Evolutionary conservation across 768 basidiomycete species (phyloP).

Genomic region (Trametes meyenii): DNA sequence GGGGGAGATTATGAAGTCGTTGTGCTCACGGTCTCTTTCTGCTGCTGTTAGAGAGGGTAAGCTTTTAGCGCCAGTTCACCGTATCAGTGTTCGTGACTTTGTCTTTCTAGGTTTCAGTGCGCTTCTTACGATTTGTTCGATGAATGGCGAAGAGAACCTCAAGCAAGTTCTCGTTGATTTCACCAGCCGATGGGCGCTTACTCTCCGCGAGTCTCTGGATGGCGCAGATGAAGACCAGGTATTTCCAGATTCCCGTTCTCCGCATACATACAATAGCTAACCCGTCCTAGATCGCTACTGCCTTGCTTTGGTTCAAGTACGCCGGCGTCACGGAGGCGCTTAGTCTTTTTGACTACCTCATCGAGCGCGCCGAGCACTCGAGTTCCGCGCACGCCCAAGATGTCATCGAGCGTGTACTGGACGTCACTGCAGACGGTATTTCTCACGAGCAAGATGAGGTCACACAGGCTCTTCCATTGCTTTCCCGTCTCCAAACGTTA

Average conservation of each 20-base stretch:
- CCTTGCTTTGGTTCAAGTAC: constrained; percentile 58
- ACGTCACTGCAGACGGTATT: neutral
- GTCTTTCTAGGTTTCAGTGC: neutral
- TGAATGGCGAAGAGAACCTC: constrained; percentile 1
- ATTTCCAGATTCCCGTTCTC: neutral
- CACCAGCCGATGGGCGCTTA: constrained; percentile 3
- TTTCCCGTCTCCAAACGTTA: constrained; percentile 28
- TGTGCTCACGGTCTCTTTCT: neutral
- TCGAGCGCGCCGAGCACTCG: constrained; percentile 15
- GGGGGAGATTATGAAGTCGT: neutral
- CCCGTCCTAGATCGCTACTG: constrained; percentile 12
- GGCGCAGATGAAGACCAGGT: constrained; percentile 15
- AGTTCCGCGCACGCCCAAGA: constrained; percentile 15
- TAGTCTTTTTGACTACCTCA: constrained; percentile 46
- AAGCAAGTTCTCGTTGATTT: neutral
- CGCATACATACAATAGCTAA: too few relatives aligned
- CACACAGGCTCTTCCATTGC: constrained; percentile 31
- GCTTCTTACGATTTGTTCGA: neutral
- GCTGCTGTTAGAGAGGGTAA: constrained; percentile 1
- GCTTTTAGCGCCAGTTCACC: neutral
- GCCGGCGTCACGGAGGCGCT: constrained; percentile 47
- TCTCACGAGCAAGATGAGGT: constrained; percentile 20
- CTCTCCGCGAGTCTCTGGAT: constrained; percentile 8
- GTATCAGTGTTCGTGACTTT: neutral
- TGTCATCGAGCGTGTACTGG: constrained; percentile 43